These are phyloP conservation scores for Dentipellis fragilis DNA, from an alignment of 768 basidiomycete genomes.

Conservation along the genomic window DNA sequence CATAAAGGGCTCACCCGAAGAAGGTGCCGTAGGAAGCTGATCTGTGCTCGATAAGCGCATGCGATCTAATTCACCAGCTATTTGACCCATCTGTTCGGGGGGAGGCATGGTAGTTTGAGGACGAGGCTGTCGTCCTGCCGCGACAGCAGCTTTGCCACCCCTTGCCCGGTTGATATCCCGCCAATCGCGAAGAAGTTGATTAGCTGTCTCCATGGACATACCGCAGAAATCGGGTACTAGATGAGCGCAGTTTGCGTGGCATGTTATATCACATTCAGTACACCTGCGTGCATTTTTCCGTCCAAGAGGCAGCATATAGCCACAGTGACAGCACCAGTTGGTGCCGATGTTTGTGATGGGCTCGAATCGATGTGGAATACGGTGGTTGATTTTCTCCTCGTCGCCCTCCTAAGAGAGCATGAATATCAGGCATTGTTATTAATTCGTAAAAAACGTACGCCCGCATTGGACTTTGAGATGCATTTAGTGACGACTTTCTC, in stretches of 20 bases:
- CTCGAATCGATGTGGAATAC: constrained; percentile 97
- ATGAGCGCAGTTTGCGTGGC: constrained; percentile 95
- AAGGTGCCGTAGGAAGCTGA: constrained; percentile 13
- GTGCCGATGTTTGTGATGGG: constrained; percentile 94
- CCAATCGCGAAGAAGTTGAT: constrained; percentile 82
- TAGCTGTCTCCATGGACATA: constrained; percentile 99
- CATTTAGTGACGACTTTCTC: constrained; percentile 99
- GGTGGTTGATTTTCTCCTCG: constrained; percentile 98
- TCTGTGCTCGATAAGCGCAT: constrained; percentile 14
- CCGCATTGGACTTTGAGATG: constrained; percentile 92
- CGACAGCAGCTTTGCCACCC: constrained; percentile 33
- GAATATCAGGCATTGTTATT: not conserved
- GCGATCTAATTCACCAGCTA: constrained; percentile 17
- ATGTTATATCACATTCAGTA: constrained; percentile 92
- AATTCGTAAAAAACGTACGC: constrained; percentile 43
- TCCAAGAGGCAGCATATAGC: constrained; percentile 94
- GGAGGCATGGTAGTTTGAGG: constrained; percentile 23
- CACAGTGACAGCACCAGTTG: constrained; percentile 99
- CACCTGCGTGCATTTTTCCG: constrained; percentile 95
- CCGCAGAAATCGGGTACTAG: constrained; percentile 99
- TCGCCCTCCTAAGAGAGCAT: constrained; percentile 64
- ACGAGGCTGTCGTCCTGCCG: constrained; percentile 25
- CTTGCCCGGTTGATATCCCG: constrained; percentile 79
- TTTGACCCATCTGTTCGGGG: constrained; percentile 14
- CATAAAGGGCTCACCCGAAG: constrained; percentile 11